phyloP scores from a whole-genome alignment of 2,329 filamentous ascomycete genomes.

The Drechslera avenae region DNA sequence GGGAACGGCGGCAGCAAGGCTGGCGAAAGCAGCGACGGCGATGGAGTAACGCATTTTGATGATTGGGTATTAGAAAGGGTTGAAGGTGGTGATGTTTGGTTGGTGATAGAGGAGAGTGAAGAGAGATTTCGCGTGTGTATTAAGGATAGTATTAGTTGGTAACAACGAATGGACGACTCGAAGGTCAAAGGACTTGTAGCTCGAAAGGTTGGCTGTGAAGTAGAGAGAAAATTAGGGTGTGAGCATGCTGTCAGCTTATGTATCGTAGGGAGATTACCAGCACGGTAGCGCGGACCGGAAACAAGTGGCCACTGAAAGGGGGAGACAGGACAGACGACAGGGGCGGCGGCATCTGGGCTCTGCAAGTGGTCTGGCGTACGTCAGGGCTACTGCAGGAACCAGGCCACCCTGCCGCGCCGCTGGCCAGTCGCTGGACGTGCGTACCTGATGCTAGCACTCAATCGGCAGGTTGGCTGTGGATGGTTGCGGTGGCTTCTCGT shows the following conservation, averaged over 20 bases:
- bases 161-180: constrained; percentile 51
- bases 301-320: constrained; percentile 42
- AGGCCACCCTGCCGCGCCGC: constrained; percentile 31
- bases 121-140: constrained; percentile 31
- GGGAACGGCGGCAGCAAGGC: constrained; percentile 40
- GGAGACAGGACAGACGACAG: constrained; percentile 33
- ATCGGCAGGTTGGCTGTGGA: constrained; percentile 35
- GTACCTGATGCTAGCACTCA: constrained; percentile 34
- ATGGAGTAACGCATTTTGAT: constrained; percentile 50
- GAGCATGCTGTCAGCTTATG: constrained; percentile 40
- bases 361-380: constrained; percentile 39
- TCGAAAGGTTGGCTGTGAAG: constrained; percentile 46
- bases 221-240: constrained; percentile 28
- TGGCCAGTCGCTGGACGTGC: constrained; percentile 34
- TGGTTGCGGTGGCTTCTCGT: constrained; percentile 38
- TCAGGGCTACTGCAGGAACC: constrained; percentile 46
- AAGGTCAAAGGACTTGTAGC: constrained; percentile 48
- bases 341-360: constrained; percentile 30
- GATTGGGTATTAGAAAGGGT: constrained; percentile 35
- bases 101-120: constrained; percentile 16
- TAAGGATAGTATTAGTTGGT: constrained; percentile 50
- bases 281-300: constrained; percentile 43
- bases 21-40: constrained; percentile 41
- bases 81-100: constrained; percentile 21
- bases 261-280: constrained; percentile 47